Base-by-base conservation (phyloP, 495 filamentous ascomycete species). In the Penicillium alfredii region DNA sequence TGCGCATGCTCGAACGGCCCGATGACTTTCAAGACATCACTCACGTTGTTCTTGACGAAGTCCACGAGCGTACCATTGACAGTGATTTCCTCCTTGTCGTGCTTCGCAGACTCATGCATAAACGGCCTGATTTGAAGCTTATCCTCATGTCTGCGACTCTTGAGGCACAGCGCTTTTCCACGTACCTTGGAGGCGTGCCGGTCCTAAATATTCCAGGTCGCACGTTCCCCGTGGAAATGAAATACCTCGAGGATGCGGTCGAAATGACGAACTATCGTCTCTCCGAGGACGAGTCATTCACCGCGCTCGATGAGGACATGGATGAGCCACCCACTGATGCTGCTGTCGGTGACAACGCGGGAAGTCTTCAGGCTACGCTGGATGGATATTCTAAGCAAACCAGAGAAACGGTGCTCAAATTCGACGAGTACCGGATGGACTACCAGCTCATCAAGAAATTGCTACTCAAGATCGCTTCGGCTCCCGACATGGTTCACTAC, bases 81-180 rank as follows among this genome's bases (percentile, higher is more conserved):
- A 93, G 86, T 35, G 92, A 98, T 46, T 96, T 98, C 58, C 68
- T 98, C 12, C 67, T 98, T 8, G 85, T 96, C 41, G 81, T 96
- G 2, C 72, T 98, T 14, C 84, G 86, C 46, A 84, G 88, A 44
- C 66, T 96, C 10, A 73, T 94, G 52, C 45, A 72, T 13, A 72
- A 72, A 35, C 71, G 87, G 31, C 82, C 80, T 31, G 76, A 88
- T 29, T 61, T 95, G 29, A 82, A 81, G 47, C 82, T 98, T 18
- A 72, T 98, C 19, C 73, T 98, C 16, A 98, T 96, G 92, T 95
- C 89, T 33, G 92, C 92, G 4, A 98, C 92, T 3, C 81, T 96
- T 6, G 86, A 98, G 56, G 86, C 92, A 5, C 80, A 90, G 40
- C 78, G 79, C 10, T 94, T 98, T 55, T 95, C 92, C 0, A 77